Percentiles rank a stretch among this genome's conserved stretches.
These are phyloP conservation scores for Diddensiella transvaalensis DNA, from an alignment of 805 yeast genomes.

Conservation along the genomic window DNA sequence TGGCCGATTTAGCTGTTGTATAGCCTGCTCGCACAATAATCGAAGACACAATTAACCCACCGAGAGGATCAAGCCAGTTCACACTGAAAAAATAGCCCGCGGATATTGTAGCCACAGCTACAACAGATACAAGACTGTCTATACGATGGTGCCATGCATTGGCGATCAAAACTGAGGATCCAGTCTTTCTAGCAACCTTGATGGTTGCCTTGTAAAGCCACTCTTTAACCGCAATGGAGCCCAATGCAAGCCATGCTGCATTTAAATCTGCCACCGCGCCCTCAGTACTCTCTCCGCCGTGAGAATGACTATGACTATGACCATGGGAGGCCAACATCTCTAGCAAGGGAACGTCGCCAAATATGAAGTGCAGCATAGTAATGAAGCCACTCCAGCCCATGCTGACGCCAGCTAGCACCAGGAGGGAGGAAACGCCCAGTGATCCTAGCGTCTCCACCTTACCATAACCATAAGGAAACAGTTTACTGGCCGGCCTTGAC, in stretches of 20 bases:
- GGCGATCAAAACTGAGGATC: conserved; percentile 87
- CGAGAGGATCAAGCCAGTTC: conserved; percentile 86
- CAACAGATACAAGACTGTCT: conserved; percentile 86
- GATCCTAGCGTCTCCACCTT: conserved; percentile 92
- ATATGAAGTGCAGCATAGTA: conserved; percentile 39
- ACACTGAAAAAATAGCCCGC: conserved; percentile 76
- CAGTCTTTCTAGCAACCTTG: conserved; percentile 69
- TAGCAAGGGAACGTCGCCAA: conserved; percentile 17
- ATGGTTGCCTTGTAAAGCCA: conserved; percentile 81
- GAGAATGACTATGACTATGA: conserved; percentile 43
- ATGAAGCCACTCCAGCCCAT: conserved; percentile 85
- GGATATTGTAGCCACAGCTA: conserved; percentile 83
- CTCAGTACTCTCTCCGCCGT: background rate
- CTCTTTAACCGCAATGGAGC: conserved; percentile 82
- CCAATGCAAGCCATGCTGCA: conserved; percentile 96
- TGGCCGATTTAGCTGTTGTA: conserved; percentile 64
- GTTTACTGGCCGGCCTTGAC: conserved; percentile 49
- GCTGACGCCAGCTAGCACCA: conserved; percentile 82
- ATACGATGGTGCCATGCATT: conserved; percentile 99
- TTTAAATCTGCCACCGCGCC: conserved; percentile 62
- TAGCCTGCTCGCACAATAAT: conserved; percentile 83
- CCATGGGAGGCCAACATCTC: conserved; percentile 36
- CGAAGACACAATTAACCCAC: conserved; percentile 81
- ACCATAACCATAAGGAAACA: conserved; percentile 86
- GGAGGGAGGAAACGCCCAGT: conserved; percentile 75